Base-by-base conservation (phyloP, 768 basidiomycete species). In the Cystoderma amianthinum region DNA sequence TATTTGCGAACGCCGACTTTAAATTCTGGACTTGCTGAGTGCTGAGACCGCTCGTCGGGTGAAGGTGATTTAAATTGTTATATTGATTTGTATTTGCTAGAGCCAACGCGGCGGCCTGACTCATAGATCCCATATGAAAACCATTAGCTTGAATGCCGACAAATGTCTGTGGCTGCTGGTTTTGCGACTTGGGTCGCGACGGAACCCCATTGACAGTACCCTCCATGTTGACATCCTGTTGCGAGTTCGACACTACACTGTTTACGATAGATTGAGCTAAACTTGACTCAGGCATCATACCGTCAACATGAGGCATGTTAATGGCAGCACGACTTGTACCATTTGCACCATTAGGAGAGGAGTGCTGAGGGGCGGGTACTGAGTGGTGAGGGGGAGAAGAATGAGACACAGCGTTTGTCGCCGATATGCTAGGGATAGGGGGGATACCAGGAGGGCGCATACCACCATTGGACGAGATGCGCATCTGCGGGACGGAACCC, bases 1-100 rank as follows among this genome's bases (percentile, higher is more conserved):
- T 53, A 41, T 55, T 67, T 3, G 71, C 72, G 44, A 80, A 73
- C 3, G 72, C 76, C 6, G 72, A 60, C 58, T 82, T 81, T 32
- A 82, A 50, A 41, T 64, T 70, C 54, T 80, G 78, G 56, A 82
- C 62, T 50, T 82, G 80, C 45, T 83, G 82, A 15, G 63, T 44
- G 23, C 66, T 75, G 35, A 83, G 54, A 2, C 64, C 62, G 33
- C 60, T 59, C 35, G 64, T 67, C 38, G 61, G 52, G 43, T 53
- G 54, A 45, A 55, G 51, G 51, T 56, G 44, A 46, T 64, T 60
- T 59, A 59, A 51, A 52, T 59, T 39, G n/a, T n/a, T n/a, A 56
- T 53, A 53, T 38, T 58, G 49, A 36, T 52, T 64, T 5, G 62
- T 60, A 25, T 68, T 74, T 17, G 68, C 50, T 11, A 65, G 52